phyloP scores from a whole-genome alignment of 768 basidiomycete species.

The Agrocybe praecox region DNA sequence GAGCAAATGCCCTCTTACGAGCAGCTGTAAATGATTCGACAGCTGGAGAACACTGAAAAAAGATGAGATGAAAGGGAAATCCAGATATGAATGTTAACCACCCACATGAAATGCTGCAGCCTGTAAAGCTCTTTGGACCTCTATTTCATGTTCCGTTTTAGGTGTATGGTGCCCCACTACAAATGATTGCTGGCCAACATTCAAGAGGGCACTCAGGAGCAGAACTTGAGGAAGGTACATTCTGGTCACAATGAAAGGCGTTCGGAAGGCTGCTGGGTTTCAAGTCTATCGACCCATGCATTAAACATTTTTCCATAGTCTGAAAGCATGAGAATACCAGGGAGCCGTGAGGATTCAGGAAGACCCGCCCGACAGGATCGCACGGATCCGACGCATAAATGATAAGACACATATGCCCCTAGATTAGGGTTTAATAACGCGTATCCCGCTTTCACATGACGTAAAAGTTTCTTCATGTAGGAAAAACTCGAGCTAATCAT shows the following conservation, averaged over 20 bases:
- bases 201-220: conserved; percentile 22
- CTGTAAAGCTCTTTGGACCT: conserved; percentile 49
- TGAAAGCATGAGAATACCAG: conserved; percentile 15
- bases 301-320: background rate
- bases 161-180: conserved; percentile 44
- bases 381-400: conserved; percentile 8
- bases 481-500: no score
- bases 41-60: conserved; percentile 51
- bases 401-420: conserved; percentile 1
- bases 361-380: conserved; percentile 24
- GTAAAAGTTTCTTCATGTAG: background rate
- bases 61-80: background rate
- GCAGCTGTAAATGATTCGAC: conserved; percentile 53
- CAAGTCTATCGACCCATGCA: no score
- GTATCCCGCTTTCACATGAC: background rate
- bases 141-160: conserved; percentile 45
- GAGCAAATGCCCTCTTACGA: conserved; percentile 49
- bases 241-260: background rate
- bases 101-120: conserved; percentile 55
- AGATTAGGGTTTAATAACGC: conserved; percentile 7
- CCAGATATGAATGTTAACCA: background rate
- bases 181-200: conserved; percentile 12
- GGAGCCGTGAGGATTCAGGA: conserved; percentile 8
- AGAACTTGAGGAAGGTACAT: conserved; percentile 9
- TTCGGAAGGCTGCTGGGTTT: background rate